Conservation (phyloP, 148 eudicot species). For the Diospyros lotus region DNA sequence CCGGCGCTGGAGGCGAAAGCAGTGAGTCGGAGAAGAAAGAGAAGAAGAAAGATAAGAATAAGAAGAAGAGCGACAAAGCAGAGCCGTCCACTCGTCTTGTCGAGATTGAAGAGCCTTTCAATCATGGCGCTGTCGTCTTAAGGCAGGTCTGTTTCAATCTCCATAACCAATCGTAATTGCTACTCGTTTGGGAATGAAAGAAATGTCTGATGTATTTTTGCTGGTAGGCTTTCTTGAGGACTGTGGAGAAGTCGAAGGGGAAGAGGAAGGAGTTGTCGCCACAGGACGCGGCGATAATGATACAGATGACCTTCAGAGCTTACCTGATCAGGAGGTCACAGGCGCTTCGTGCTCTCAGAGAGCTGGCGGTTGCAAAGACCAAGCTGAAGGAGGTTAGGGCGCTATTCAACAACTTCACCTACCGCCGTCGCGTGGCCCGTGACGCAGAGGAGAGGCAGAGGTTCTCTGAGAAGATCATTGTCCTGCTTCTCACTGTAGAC, state of each 20-base stretch:
- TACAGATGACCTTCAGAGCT: slow-evolving; percentile 70
- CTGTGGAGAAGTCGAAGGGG: slow-evolving; percentile 37
- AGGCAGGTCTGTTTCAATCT: slow-evolving; percentile 52
- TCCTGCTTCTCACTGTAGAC: slow-evolving; percentile 89
- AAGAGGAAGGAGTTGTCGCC: slow-evolving; percentile 79
- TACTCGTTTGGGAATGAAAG: neutral
- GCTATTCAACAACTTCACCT: slow-evolving; percentile 79
- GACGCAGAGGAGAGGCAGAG: slow-evolving; percentile 89
- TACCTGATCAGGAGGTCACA: slow-evolving; percentile 77
- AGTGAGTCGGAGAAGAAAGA: slow-evolving; percentile 32
- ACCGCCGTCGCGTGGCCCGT: slow-evolving; percentile 62
- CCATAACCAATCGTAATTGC: neutral
- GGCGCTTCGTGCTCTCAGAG: slow-evolving; percentile 84
- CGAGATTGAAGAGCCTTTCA: slow-evolving; percentile 58
- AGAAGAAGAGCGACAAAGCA: slow-evolving; percentile 16
- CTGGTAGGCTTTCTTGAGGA: slow-evolving; percentile 65
- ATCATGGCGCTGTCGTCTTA: slow-evolving; percentile 54
- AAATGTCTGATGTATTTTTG: neutral
- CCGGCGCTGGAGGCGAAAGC: slow-evolving; percentile 31
- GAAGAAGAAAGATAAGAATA: slow-evolving; percentile 21
- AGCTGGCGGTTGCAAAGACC: slow-evolving; percentile 77
- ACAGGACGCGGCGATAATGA: slow-evolving; percentile 72
- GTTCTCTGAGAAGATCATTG: slow-evolving; percentile 81
- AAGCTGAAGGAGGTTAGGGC: slow-evolving; percentile 86
- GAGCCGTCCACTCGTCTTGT: slow-evolving; percentile 39